Base-by-base conservation (phyloP, 495 filamentous ascomycete genomes). In the Penicillium manginii region DNA sequence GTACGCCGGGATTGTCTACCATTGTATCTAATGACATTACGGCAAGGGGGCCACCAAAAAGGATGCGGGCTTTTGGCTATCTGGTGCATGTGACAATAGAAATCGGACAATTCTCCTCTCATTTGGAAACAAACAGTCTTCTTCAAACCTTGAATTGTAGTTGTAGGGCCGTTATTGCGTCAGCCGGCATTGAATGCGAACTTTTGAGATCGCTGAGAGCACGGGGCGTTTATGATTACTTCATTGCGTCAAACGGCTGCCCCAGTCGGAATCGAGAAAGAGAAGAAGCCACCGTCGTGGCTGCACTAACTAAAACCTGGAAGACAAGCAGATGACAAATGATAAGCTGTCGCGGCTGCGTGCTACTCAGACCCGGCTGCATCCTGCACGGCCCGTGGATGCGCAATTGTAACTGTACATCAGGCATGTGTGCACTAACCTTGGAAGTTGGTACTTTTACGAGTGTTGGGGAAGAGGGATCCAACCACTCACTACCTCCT, bases 21-120 rank as follows among this genome's bases (percentile, higher is more conserved):
- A 60, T 68, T 77, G 75, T 78, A 78, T 75, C 63, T 78, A 76
- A 78, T 78, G 75, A 78, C 70, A 73, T 74, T 71, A 73, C 73
- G 75, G 72, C 71, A 72, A 70, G 67, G 69, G 66, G 69, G 66
- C 70, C 67, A 65, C 70, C 65, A 78, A 69, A 73, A 72, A 73
- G 69, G 63, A 63, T 66, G 70, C 71, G 61, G 67, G 66, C 64
- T 66, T 70, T 23, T 72, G 68, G 67, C 64, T 71, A 67, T 72
- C 49, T 68, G 74, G 75, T 73, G 69, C 72, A 70, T 76, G 72
- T 76, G 75, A 73, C 65, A 72, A 76, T 78, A 78, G 73, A 78
- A 70, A 74, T 68, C 67, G 65, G 73, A 78, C 61, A 69, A 73
- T 78, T 77, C 76, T 78, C 73, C 73, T 74, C 77, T 81, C 74